Evolutionary conservation across 148 eudicot species (phyloP).

Genomic region (Dianthus caryophyllus): DNA sequence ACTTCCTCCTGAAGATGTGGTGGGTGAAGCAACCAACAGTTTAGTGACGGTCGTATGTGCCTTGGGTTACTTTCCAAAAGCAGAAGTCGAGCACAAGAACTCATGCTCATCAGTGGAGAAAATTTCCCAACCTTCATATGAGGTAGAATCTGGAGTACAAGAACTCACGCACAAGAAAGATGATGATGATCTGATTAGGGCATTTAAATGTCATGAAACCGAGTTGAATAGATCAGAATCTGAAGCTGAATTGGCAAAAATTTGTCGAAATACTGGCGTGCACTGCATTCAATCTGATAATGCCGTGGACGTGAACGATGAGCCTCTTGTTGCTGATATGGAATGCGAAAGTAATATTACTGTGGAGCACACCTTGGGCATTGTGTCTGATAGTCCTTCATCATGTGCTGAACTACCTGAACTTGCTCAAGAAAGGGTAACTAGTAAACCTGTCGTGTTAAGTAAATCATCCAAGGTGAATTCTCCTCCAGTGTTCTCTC

Average conservation of each 20-base stretch:
- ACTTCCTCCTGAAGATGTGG: conserved; percentile 13
- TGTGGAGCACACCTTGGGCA: conserved; percentile 22
- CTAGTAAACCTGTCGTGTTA: conserved; percentile 25
- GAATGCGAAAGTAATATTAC: conserved; percentile 21
- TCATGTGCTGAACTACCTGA: conserved; percentile 29
- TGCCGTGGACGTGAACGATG: conserved; percentile 17
- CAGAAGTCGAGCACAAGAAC: conserved; percentile 10
- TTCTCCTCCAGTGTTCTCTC: conserved; percentile 24
- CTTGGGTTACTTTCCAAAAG: conserved; percentile 20
- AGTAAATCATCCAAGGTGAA: conserved; percentile 21
- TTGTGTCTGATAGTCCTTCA: conserved; percentile 18
- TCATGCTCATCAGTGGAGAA: conserved; percentile 14
- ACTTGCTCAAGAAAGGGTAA: conserved; percentile 21
- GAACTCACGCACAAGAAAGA: conserved; percentile 24
- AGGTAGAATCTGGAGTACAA: conserved; percentile 15
- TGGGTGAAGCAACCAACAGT: conserved; percentile 15
- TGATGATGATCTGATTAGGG: conserved; percentile 17
- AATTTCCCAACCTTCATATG: conserved; percentile 15
- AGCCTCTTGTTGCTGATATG: conserved; percentile 19
- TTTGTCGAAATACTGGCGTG: conserved; percentile 15
- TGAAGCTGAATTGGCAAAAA: conserved; percentile 18
- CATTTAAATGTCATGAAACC: conserved; percentile 11
- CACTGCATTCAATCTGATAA: conserved; percentile 17
- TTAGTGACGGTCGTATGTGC: conserved; percentile 20
- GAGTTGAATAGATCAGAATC: conserved; percentile 23